Percentiles rank a stretch among this genome's conserved stretches.
Conservation (phyloP, 129 eudicot genomes). For the Lactuca saligna region DNA sequence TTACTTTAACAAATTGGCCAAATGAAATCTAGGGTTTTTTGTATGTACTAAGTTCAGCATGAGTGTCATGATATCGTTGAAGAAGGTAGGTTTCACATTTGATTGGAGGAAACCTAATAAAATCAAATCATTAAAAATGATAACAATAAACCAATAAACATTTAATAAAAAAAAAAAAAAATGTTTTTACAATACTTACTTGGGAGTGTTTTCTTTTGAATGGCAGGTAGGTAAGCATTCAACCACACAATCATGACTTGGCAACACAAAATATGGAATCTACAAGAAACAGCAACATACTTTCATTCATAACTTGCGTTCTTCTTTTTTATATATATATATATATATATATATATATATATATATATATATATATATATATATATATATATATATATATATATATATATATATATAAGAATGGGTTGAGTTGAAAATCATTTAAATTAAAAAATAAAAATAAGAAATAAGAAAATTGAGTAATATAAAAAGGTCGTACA, state of each 20-base stretch:
- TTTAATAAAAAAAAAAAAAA: too few species aligned
- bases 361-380: too few species aligned
- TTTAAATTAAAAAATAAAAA: too few species aligned
- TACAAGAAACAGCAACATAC: conserved; percentile 21
- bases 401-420: too few species aligned
- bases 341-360: too few species aligned
- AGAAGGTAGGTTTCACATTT: conserved; percentile 57
- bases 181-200: conserved; percentile 40
- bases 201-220: conserved; percentile 74
- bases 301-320: too few species aligned
- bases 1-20: background rate
- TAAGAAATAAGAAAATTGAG: background rate
- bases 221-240: conserved; percentile 90
- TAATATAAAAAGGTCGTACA: conserved; percentile 43
- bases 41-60: conserved; percentile 54
- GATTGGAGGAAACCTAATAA: conserved; percentile 71
- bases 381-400: too few species aligned
- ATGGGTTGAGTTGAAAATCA: background rate
- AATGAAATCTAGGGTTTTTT: conserved; percentile 13
- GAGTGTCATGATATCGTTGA: conserved; percentile 76
- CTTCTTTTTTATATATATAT: too few species aligned
- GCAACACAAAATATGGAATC: conserved; percentile 83
- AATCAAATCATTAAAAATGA: conserved; percentile 1
- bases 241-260: conserved; percentile 78
- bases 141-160: background rate